Conservation (phyloP, 306 rosid species). For the Prunus davidiana region DNA sequence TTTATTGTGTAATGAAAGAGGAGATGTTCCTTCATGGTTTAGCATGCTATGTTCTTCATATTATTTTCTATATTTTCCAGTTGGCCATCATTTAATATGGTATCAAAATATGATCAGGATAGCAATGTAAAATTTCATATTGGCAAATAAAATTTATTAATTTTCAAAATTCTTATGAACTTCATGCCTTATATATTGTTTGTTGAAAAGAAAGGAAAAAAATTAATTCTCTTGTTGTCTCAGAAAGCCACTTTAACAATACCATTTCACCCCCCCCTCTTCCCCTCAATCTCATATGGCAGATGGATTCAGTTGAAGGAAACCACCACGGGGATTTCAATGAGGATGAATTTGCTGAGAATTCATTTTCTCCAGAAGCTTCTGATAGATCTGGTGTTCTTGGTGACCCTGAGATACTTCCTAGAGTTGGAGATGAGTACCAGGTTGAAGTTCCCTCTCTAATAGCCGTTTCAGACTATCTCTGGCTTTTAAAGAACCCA, state of each 20-base stretch:
- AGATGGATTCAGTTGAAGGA: constrained; percentile 54
- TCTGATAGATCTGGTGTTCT: constrained; percentile 45
- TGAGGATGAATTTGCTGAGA: constrained; percentile 45
- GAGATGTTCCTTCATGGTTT: background rate
- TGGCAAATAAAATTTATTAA: background rate
- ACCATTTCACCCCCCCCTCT: background rate
- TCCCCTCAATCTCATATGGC: constrained; percentile 19
- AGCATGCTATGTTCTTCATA: background rate
- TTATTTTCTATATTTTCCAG: constrained; percentile 1
- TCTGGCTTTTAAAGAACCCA: constrained; percentile 26
- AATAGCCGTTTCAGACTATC: constrained; percentile 40
- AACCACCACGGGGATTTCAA: constrained; percentile 31
- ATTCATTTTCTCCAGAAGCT: constrained; percentile 42
- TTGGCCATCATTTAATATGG: background rate
- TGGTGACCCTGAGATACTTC: constrained; percentile 61
- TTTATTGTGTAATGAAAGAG: background rate
- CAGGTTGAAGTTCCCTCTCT: constrained; percentile 65
- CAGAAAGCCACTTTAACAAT: background rate
- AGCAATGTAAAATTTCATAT: background rate
- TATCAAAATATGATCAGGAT: background rate
- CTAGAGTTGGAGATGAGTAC: constrained; percentile 68
- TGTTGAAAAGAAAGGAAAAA: background rate
- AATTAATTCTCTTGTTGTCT: constrained; percentile 13
- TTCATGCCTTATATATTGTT: background rate
- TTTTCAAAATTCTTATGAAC: background rate